phyloP scores from a whole-genome alignment of 2,329 filamentous ascomycete genomes.

The Paecilomyces formosus region DNA sequence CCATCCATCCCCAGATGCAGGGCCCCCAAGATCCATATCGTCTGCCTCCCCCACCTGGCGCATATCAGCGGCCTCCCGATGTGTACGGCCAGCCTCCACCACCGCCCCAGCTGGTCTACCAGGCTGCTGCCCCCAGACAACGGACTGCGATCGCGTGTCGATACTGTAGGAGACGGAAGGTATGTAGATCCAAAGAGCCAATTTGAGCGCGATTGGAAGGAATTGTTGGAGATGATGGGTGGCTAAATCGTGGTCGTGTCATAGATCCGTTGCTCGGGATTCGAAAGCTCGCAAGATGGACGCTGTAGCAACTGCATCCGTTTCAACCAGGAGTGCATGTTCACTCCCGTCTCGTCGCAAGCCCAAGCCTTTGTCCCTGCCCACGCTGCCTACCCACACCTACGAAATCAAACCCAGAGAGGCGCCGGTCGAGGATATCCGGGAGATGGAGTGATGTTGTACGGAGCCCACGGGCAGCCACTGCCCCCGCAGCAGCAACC shows the following conservation, averaged over 20 bases:
- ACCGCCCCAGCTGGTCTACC: conserved; percentile 33
- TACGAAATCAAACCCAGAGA: conserved; percentile 35
- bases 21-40: conserved; percentile 37
- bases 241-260: not conserved
- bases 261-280: conserved; percentile 69
- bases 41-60: conserved; percentile 35
- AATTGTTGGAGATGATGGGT: not conserved
- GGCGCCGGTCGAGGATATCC: conserved; percentile 26
- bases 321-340: conserved; percentile 71
- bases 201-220: not conserved
- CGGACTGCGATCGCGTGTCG: conserved; percentile 46
- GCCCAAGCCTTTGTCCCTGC: conserved; percentile 68
- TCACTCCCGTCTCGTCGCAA: conserved; percentile 67
- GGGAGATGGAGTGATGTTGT: conserved; percentile 34
- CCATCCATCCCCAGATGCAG: conserved; percentile 32
- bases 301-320: conserved; percentile 65
- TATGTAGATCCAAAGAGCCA: conserved; percentile 17
- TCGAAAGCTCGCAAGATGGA: conserved; percentile 63
- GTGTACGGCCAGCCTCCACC: conserved; percentile 31
- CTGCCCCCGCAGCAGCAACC: conserved; percentile 38
- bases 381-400: conserved; percentile 56
- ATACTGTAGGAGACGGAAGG: conserved; percentile 46
- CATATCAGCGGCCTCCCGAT: conserved; percentile 34
- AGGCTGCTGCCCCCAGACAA: conserved; percentile 42
- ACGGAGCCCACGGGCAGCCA: conserved; percentile 45